phyloP scores from a whole-genome alignment of 306 rosid species.

The Malus fusca region DNA sequence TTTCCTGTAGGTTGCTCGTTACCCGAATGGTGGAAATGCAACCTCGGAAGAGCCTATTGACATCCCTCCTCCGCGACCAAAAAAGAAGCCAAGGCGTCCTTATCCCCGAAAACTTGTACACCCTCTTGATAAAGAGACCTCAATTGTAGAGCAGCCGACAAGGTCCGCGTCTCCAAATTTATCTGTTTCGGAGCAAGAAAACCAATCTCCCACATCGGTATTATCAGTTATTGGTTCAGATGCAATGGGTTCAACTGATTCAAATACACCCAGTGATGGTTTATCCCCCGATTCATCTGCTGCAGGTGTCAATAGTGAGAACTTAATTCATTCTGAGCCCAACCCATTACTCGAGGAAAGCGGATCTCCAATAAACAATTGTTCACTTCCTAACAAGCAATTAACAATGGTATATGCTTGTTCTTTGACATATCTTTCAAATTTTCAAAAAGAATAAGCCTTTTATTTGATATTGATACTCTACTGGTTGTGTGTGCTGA shows the following conservation, averaged over 20 bases:
- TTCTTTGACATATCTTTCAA: background rate
- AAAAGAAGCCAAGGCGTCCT: constrained; percentile 78
- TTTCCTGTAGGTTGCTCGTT: constrained; percentile 41
- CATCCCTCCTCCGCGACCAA: constrained; percentile 89
- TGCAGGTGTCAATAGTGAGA: constrained; percentile 19
- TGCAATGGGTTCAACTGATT: constrained; percentile 36
- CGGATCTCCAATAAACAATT: constrained; percentile 16
- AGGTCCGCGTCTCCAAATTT: constrained; percentile 41
- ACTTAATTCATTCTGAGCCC: constrained; percentile 21
- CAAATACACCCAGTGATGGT: constrained; percentile 38
- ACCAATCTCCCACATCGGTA: constrained; percentile 65
- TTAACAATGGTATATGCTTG: constrained; percentile 41
- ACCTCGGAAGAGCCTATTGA: constrained; percentile 43
- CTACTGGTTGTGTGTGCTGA: constrained; percentile 15
- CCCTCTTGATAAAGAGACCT: constrained; percentile 20
- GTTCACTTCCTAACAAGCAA: constrained; percentile 19
- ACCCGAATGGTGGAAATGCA: constrained; percentile 28
- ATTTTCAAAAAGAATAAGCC: no score
- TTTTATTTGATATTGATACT: constrained; percentile 1
- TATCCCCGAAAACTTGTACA: constrained; percentile 69
- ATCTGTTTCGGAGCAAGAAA: constrained; percentile 47
- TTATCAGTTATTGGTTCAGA: constrained; percentile 44
- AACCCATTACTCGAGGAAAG: constrained; percentile 33
- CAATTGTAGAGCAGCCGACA: constrained; percentile 26
- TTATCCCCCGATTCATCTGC: constrained; percentile 55